Percentiles rank a stretch among this genome's conserved stretches.
Evolutionary conservation across 257 asterid genomes (phyloP).

Genomic region (Petunia axillaris): DNA sequence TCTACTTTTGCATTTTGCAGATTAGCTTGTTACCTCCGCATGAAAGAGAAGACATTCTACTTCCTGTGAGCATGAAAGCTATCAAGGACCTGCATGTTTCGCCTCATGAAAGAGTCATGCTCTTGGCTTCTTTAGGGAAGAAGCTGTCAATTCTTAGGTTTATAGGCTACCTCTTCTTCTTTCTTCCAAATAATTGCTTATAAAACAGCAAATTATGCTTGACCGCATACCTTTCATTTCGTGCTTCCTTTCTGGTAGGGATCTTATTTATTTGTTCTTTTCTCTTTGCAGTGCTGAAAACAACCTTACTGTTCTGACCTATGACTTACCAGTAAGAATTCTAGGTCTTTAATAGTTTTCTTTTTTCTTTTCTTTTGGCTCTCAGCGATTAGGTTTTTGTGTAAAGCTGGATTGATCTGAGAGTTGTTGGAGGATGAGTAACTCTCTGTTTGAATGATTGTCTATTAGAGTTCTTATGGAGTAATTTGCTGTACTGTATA

Average conservation of each 20-base stretch:
- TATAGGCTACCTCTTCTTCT: slow-evolving; percentile 29
- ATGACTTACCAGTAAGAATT: slow-evolving; percentile 79
- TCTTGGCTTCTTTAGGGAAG: slow-evolving; percentile 87
- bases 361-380: slow-evolving; percentile 15
- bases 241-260: slow-evolving; percentile 30
- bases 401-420: neutral
- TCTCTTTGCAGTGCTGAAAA: slow-evolving; percentile 70
- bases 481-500: neutral
- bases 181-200: neutral
- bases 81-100: slow-evolving; percentile 80
- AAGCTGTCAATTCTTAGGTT: slow-evolving; percentile 79
- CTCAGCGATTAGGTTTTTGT: neutral
- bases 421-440: slow-evolving; percentile 10
- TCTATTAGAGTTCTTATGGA: neutral
- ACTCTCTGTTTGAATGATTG: slow-evolving; percentile 1
- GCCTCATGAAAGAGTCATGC: slow-evolving; percentile 71
- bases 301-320: slow-evolving; percentile 73
- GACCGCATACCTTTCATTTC: slow-evolving; percentile 18
- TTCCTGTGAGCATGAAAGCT: slow-evolving; percentile 61
- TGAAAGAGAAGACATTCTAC: slow-evolving; percentile 71
- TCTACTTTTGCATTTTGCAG: slow-evolving; percentile 45
- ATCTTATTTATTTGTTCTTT: slow-evolving; percentile 25
- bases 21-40: slow-evolving; percentile 62
- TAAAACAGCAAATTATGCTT: neutral
- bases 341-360: slow-evolving; percentile 8